A percentile compares a stretch with the other conserved stretches of the same genome.
Evolutionary conservation across 2,329 filamentous ascomycete species (phyloP).

Genomic region (Diaporthe batatas): DNA sequence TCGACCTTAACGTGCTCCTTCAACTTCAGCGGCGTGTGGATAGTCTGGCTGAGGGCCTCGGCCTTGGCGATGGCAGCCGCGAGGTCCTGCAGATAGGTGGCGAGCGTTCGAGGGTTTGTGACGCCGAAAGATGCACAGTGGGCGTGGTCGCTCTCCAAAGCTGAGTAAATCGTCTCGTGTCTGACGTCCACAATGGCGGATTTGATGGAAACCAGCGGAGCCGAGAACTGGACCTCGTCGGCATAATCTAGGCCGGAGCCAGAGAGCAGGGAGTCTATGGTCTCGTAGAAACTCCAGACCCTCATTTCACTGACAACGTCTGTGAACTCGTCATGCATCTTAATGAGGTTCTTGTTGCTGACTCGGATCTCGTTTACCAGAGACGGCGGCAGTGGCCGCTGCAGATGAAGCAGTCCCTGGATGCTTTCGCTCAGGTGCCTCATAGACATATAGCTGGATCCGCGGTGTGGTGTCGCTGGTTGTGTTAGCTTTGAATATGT

Average conservation of each 20-base stretch:
- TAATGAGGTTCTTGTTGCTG: slow-evolving; percentile 62
- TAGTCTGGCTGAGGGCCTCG: slow-evolving; percentile 51
- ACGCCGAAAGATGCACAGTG: slow-evolving; percentile 67
- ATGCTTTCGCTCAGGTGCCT: slow-evolving; percentile 68
- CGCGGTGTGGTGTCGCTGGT: slow-evolving; percentile 70
- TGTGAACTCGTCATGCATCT: slow-evolving; percentile 67
- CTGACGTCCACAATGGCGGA: slow-evolving; percentile 65
- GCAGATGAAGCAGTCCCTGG: slow-evolving; percentile 63
- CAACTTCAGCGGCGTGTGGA: slow-evolving; percentile 62
- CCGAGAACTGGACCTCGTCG: slow-evolving; percentile 68
- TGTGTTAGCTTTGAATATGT: slow-evolving; percentile 37
- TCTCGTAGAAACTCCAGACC: slow-evolving; percentile 75
- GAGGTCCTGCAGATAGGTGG: slow-evolving; percentile 55
- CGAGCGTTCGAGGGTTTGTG: slow-evolving; percentile 63
- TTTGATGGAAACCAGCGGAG: slow-evolving; percentile 70
- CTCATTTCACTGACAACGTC: slow-evolving; percentile 69
- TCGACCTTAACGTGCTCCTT: slow-evolving; percentile 69
- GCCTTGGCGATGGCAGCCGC: slow-evolving; percentile 55
- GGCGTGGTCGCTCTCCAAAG: slow-evolving; percentile 66
- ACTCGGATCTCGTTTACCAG: slow-evolving; percentile 65
- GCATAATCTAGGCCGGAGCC: slow-evolving; percentile 54
- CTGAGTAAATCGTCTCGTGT: slow-evolving; percentile 64
- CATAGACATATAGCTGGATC: slow-evolving; percentile 73
- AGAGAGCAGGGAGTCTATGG: slow-evolving; percentile 69
- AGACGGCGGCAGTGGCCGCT: slow-evolving; percentile 62